Evolutionary conservation across 768 basidiomycete species (phyloP).

Genomic region (Phaeotremella fagi): DNA sequence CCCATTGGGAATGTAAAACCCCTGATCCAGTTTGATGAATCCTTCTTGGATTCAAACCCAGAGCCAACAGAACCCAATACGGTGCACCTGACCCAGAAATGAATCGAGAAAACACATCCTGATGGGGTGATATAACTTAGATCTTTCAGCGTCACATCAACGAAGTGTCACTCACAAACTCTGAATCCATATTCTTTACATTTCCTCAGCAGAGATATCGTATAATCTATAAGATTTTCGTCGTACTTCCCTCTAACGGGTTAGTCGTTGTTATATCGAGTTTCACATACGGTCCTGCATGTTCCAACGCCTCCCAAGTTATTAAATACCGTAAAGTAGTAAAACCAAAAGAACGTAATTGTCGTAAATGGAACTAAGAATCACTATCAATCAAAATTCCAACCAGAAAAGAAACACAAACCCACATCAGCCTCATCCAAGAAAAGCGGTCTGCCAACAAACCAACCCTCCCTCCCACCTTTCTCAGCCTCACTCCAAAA

Average conservation of each 20-base stretch:
- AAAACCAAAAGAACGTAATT: slow-evolving; percentile 92
- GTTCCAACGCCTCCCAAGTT: slow-evolving; percentile 94
- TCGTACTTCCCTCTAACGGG: slow-evolving; percentile 77
- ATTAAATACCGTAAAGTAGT: slow-evolving; percentile 74
- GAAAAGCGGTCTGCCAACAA: slow-evolving; percentile 71
- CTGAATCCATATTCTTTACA: slow-evolving; percentile 88
- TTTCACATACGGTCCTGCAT: slow-evolving; percentile 80
- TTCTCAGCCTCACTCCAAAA: slow-evolving; percentile 78
- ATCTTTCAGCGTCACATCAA: neutral
- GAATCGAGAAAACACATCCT: slow-evolving; percentile 96
- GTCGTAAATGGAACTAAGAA: slow-evolving; percentile 72
- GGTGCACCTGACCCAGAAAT: slow-evolving; percentile 92
- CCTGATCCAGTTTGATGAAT: slow-evolving; percentile 38
- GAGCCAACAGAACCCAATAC: slow-evolving; percentile 83
- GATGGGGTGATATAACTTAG: slow-evolving; percentile 89
- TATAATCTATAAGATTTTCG: slow-evolving; percentile 86
- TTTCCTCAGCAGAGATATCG: slow-evolving; percentile 75
- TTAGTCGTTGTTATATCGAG: neutral
- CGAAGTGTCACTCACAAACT: slow-evolving; percentile 43
- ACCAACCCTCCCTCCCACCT: slow-evolving; percentile 60
- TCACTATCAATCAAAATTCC: slow-evolving; percentile 47
- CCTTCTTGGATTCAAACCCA: slow-evolving; percentile 71
- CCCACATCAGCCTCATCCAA: slow-evolving; percentile 62
- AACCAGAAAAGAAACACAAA: neutral
- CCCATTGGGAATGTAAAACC: slow-evolving; percentile 24